phyloP scores from a whole-genome alignment of 2,329 filamentous ascomycete species.

The Geosmithia putterillii region DNA sequence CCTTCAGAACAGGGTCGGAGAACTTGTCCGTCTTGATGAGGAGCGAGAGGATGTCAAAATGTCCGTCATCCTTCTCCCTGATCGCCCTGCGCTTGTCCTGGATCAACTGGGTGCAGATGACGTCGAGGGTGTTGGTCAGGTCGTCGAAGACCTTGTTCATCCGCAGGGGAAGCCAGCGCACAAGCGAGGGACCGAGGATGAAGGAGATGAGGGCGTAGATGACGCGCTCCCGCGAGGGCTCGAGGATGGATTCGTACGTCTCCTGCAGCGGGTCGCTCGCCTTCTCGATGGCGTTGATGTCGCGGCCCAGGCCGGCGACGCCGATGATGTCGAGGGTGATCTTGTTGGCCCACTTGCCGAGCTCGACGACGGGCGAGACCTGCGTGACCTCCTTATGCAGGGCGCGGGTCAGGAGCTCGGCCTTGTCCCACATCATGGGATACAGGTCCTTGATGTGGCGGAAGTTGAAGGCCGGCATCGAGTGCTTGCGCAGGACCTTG shows the following conservation, averaged over 20 bases:
- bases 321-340: conserved; percentile 50
- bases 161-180: conserved; percentile 30
- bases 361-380: conserved; percentile 13
- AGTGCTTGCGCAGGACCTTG: conserved; percentile 54
- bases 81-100: conserved; percentile 35
- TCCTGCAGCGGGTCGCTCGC: conserved; percentile 18
- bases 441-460: conserved; percentile 60
- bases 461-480: conserved; percentile 55
- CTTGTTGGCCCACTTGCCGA: conserved; percentile 36
- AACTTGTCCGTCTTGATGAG: conserved; percentile 40
- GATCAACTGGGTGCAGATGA: conserved; percentile 32
- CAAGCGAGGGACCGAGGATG: conserved; percentile 19
- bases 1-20: conserved; percentile 35
- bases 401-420: conserved; percentile 16
- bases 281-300: conserved; percentile 30
- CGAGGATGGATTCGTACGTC: conserved; percentile 30
- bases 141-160: conserved; percentile 26
- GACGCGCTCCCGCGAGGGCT: conserved; percentile 31
- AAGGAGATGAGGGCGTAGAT: conserved; percentile 26
- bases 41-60: conserved; percentile 52
- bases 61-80: conserved; percentile 25
- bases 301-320: conserved; percentile 40
- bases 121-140: conserved; percentile 19
- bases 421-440: conserved; percentile 55
- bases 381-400: conserved; percentile 25